Evolutionary conservation across 176 grass and related monocot species (phyloP).

Genomic region (Echinochloa phyllopogon): DNA sequence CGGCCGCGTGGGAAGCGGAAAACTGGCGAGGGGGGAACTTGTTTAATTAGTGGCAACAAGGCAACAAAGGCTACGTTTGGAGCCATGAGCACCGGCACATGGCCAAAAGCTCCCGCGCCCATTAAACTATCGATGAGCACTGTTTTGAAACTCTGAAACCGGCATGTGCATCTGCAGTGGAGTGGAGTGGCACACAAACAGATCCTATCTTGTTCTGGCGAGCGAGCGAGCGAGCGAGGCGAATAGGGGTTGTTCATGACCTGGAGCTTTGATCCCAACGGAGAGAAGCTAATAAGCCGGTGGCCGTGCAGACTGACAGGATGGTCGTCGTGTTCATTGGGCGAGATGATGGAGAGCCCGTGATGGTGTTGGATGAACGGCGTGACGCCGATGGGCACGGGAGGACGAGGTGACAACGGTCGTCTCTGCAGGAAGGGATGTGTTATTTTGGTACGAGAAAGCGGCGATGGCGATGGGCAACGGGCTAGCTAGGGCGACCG

Average conservation of each 20-base stretch:
- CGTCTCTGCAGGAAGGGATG: constrained; percentile 8
- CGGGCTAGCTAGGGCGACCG: background rate
- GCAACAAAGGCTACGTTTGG: constrained; percentile 61
- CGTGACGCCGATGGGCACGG: background rate
- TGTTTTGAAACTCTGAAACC: constrained; percentile 30
- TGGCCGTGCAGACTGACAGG: background rate
- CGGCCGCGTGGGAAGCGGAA: no score
- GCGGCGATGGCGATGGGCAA: constrained; percentile 9
- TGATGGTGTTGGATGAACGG: constrained; percentile 14
- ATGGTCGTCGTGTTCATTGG: background rate
- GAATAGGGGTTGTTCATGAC: background rate
- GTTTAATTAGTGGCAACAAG: constrained; percentile 44
- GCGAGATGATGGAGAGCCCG: background rate
- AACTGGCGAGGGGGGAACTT: background rate
- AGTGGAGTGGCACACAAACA: background rate
- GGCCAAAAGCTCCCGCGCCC: constrained; percentile 41
- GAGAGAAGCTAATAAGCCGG: constrained; percentile 3
- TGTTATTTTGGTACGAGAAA: constrained; percentile 2
- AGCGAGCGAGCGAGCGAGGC: background rate
- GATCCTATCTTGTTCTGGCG: background rate
- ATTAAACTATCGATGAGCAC: constrained; percentile 32
- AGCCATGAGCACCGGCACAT: constrained; percentile 62
- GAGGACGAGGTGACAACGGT: constrained; percentile 5
- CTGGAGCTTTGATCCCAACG: background rate
- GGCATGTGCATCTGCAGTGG: constrained; percentile 18